phyloP scores from a whole-genome alignment of 148 eudicot genomes.

The Camellia lanceoleosa region DNA sequence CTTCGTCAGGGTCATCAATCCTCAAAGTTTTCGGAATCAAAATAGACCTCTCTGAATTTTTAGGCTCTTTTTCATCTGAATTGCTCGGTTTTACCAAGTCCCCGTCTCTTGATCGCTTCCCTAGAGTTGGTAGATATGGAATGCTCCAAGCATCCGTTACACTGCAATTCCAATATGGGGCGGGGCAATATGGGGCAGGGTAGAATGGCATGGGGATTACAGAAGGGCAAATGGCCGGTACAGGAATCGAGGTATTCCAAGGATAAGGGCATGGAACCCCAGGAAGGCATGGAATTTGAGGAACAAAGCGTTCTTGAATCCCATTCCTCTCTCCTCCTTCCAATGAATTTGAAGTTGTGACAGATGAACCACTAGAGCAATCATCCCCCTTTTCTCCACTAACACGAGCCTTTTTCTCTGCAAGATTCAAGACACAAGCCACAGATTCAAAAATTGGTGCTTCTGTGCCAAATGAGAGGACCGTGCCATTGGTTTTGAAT shows the following conservation, averaged over 20 bases:
- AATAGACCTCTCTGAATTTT: conserved; percentile 33
- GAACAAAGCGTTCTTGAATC: conserved; percentile 29
- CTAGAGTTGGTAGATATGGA: conserved; percentile 52
- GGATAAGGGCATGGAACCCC: conserved; percentile 63
- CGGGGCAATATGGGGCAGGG: conserved; percentile 74
- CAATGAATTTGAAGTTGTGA: conserved; percentile 37
- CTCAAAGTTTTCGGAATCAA: conserved; percentile 81
- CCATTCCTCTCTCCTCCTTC: conserved; percentile 35
- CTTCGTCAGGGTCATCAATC: conserved; percentile 89
- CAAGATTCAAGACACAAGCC: conserved; percentile 42
- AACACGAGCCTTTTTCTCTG: conserved; percentile 31
- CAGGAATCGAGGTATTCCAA: conserved; percentile 56
- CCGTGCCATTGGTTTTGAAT: conserved; percentile 45
- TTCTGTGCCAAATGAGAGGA: conserved; percentile 66
- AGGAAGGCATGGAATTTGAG: conserved; percentile 56
- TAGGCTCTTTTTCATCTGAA: conserved; percentile 26
- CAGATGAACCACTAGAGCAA: conserved; percentile 46
- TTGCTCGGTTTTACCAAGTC: conserved; percentile 38
- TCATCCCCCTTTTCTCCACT: conserved; percentile 43
- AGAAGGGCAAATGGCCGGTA: conserved; percentile 50
- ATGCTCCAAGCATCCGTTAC: conserved; percentile 51
- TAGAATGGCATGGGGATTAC: conserved; percentile 57
- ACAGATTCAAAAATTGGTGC: conserved; percentile 41
- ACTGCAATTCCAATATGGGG: conserved; percentile 71
- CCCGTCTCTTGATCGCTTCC: conserved; percentile 74